A percentile compares a stretch with the other conserved stretches of the same genome.
Evolutionary conservation across 192 early-diverging fungal species (phyloP).

Genomic region (Glomus cerebriforme): DNA sequence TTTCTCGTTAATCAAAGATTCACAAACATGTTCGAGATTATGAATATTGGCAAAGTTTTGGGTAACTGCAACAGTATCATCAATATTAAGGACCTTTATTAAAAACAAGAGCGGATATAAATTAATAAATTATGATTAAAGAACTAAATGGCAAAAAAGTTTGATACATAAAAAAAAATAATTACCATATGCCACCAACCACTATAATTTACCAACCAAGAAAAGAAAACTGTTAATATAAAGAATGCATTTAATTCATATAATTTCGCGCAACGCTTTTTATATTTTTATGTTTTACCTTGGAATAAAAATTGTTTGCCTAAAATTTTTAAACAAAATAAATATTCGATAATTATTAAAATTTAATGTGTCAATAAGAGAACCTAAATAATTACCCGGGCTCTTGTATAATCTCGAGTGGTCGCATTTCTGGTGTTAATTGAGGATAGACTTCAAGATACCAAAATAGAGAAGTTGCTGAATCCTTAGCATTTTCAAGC

Average conservation of each 20-base stretch:
- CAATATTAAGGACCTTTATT: constrained; percentile 44
- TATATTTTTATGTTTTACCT: constrained; percentile 25
- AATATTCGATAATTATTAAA: neutral
- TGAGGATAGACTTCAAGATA: constrained; percentile 52
- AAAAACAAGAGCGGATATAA: neutral
- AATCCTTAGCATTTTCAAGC: neutral
- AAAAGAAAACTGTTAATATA: constrained; percentile 6
- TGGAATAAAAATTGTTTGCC: constrained; percentile 51
- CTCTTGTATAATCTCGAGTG: constrained; percentile 46
- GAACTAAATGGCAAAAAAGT: neutral
- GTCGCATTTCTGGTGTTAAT: constrained; percentile 36
- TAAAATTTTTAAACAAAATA: neutral
- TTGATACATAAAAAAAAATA: neutral
- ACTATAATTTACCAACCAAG: constrained; percentile 13
- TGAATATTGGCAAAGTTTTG: constrained; percentile 45
- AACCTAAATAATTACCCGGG: constrained; percentile 38
- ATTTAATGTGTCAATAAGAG: neutral
- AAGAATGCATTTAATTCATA: neutral
- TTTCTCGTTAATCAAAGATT: constrained; percentile 24
- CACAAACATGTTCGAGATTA: constrained; percentile 36
- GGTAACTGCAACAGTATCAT: constrained; percentile 46
- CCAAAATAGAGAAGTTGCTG: constrained; percentile 44
- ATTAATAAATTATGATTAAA: neutral
- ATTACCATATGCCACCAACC: constrained; percentile 50
- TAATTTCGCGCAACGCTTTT: neutral